Base-by-base conservation (phyloP, 371 early-diverging fungal genomes). In the Mucor mucedo region DNA sequence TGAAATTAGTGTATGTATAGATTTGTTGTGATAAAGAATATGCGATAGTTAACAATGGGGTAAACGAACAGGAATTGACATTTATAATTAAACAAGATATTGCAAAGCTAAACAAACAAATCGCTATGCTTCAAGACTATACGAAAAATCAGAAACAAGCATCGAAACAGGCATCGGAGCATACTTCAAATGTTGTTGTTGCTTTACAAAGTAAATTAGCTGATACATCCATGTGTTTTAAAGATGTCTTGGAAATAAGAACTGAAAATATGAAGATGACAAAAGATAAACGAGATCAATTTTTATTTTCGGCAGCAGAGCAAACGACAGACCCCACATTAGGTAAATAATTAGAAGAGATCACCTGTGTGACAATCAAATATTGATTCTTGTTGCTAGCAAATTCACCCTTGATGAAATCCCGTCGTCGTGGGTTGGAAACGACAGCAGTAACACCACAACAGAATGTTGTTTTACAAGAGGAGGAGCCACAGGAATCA, bases 21-120 rank as follows among this genome's bases (percentile, higher is more conserved):
- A 29, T 58, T 82, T 66, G 29, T 29, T 3, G 60, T 5, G 9
- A 10, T 11, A 30, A 28, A 11, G 30, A 30, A 30, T 49, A 49
- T 49, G 9, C 7, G 30, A 30, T 8, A 11, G 3, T 28, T 30
- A 11, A 11, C 7, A 42, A 14, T 21, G 21, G 21, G 44, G 10
- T 11, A 44, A 5, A 21, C 21, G 21, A 39, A 11, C 88, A 96
- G 90, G 93, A 95, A 76, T 83, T 98, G 70, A 95, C 96, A 21
- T 88, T 87, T 71, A 88, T 93, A 53, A 96, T 97, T 68, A 97
- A 97, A 75, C 95, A 95, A 86, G 94, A 96, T 63, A 96, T 98
- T 66, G 95, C 95, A 33, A 89, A 89, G 55, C 82, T 97, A 53
- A 95, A 95, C 72, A 87, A 88, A 55, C 95, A 95, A 76, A 96